Evolutionary conservation across 225 moss, liverwort and hornwort genomes (phyloP), one percentile per base, ranked within the genome.

Genomic region (Takakia lepidozioides): DNA sequence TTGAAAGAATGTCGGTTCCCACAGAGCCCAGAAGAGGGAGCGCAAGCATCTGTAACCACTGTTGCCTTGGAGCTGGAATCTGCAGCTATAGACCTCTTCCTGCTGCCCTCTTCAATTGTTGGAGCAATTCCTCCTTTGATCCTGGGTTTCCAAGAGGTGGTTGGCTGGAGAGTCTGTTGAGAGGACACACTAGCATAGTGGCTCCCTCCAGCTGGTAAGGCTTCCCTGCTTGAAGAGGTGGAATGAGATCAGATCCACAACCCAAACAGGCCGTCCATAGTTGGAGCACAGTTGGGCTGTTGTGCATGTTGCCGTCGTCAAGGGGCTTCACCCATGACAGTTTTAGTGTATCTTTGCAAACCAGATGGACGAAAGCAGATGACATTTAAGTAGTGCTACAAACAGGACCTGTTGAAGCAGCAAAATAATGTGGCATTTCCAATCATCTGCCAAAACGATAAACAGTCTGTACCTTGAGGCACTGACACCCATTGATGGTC

Each of bases 31-130:
- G 56, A 64, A 5, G 42, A 48, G 40, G 41, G 57, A 49, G 53
- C 46, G 19, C 43, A 25, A 25, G 54, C 37, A 40, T 76, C 60
- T 40, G 44, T 49, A 5, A 61, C 54, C 1, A 55, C 34, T 38
- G 67, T 47, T 7, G 60, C 57, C 54, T 64, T 76, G 14, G 57
- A 58, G 61, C 49, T 68, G 47, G 67, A 64, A 42, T 76, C 61
- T 16, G 63, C 60, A 42, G 61, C 50, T 28, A 52, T 48, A 68
- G 64, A 68, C 48, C 41, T 57, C 45, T 58, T 68, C 10, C 53
- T 59, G 53, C 37, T 64, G 35, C 68, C 71, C 27, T 72, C 68
- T 14, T 49, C 50, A 30, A 25, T 64, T 25, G 39, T 48, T 32
- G 51, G 51, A 24, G 55, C 39, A 48, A 54, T 29, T 17, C 35